Base-by-base conservation (phyloP, 306 rosid genomes). In the Vigna trinervia region DNA sequence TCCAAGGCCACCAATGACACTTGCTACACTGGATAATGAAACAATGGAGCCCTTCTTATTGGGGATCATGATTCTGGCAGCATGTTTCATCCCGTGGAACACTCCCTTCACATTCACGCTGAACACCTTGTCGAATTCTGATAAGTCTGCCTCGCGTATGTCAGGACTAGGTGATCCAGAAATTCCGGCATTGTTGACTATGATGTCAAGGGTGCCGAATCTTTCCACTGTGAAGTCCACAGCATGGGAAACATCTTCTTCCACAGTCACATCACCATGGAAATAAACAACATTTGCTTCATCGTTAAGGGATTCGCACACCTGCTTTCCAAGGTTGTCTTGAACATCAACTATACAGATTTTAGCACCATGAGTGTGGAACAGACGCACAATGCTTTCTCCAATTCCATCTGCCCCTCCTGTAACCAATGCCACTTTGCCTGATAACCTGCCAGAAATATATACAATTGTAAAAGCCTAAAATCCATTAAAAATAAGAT, bases 351-450 rank as follows among this genome's bases (percentile, higher is more conserved):
- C 96, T 26, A 92, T 58, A 67, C 97, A 92, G 12, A 94, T 82
- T 84, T 92, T 92, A 39, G 98, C 97, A 52, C 97, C 98, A 12
- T 94, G 96, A 23, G 9, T 58, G 36, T 84, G 89, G 82, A 94
- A 89, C 34, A 92, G 83, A 15, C 89, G 92, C 7, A 81, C 88
- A 20, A 94, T 89, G 88, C 93, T 87, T 82, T 90, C 96, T 50
- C 98, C 98, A 61, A 94, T 92, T 47, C 98, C 98, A 20, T 86
- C 64, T 59, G 98, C 98, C 48, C 98, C 97, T 5, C 98, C 97
- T 0, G 98, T 92, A 17, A 94, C 90, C 81, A 94, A 60, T 73
- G 98, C 96, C 81, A 94, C 97, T 82, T 92, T 94, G 69, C 95
- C 96, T 66, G 73, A 62, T 74, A 92, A 79, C 81, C 98, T 92